Evolutionary conservation across 1,284 basidiomycete genomes (phyloP), one percentile per base, ranked within the genome.

Genomic region (Sutorius eximius): DNA sequence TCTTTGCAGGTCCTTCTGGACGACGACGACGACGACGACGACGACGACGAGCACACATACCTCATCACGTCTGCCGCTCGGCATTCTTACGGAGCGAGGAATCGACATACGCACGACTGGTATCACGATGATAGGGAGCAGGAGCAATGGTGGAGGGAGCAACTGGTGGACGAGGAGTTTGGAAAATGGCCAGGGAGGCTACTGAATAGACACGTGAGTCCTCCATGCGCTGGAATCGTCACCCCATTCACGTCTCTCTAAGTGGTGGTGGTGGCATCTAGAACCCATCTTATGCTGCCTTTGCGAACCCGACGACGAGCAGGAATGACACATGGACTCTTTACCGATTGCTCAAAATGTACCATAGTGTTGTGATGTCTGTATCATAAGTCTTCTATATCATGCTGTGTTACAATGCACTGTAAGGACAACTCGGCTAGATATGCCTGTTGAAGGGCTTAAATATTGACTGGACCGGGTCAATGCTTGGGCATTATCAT

Each of bases 231-330:
- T 61, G 41, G 37, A 49, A 55, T 37, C 32, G 45, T 20, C n/a
- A 46, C 4, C 33, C 54, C 33, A 8, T 43, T 58, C 45, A 45
- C 29, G 30, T 29, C 34, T 29, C 20, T 33, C 8, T 33, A 60
- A 89, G 88, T 90, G 87, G 87, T 91, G 88, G 88, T 83, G 84
- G 84, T 87, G 84, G 85, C 80, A 82, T 52, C 51, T 87, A 5
- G 82, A 86, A 60, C 80, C 84, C 10, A 68, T 86, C 18, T 49
- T 87, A 9, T 83, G 82, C 61, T 89, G 86, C 67, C 66, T 65
- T 30, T 72, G 71, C 22, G 54, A 54, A 70, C 16, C 73, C 8
- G 59, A 71, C 13, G 53, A 57, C 0, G 78, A 79, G 13, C 12
- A 20, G 27, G 66, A 68, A 48, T 64, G 45, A 42, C 27, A 13